Evolutionary conservation across 306 rosid species (phyloP).

Genomic region (Ormosia emarginata): DNA sequence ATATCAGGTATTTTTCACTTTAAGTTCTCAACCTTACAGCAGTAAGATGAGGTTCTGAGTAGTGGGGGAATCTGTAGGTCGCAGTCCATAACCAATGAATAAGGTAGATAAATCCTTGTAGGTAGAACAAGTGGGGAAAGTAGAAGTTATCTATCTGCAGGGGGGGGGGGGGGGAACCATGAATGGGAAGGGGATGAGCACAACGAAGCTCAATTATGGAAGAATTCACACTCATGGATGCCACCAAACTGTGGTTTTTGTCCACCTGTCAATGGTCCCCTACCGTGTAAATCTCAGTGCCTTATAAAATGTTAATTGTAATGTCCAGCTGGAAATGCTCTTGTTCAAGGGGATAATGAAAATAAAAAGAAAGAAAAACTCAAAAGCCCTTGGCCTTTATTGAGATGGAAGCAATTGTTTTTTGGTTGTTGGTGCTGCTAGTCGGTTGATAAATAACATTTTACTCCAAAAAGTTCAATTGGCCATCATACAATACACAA

Average conservation of each 20-base stretch:
- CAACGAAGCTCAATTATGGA: constrained; percentile 48
- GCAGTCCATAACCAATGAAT: constrained; percentile 30
- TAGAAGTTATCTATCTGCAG: constrained; percentile 32
- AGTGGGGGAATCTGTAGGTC: constrained; percentile 35
- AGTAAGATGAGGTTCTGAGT: background rate
- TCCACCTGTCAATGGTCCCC: constrained; percentile 59
- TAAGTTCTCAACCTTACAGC: background rate
- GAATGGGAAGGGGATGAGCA: constrained; percentile 37
- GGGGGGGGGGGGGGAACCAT: constrained; percentile 17
- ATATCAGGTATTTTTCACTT: background rate
- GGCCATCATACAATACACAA: constrained; percentile 7
- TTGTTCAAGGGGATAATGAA: background rate
- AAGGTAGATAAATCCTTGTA: constrained; percentile 24
- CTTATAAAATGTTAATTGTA: constrained; percentile 6
- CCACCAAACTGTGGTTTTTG: constrained; percentile 44
- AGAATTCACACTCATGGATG: constrained; percentile 36
- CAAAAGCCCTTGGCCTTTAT: background rate
- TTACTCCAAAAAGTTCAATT: constrained; percentile 8
- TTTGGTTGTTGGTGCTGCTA: constrained; percentile 35
- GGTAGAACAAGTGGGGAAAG: constrained; percentile 41
- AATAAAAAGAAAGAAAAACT: background rate
- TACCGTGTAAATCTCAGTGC: constrained; percentile 47
- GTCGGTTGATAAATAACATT: constrained; percentile 18
- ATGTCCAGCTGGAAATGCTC: constrained; percentile 46
- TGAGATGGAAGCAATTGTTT: constrained; percentile 44